These are phyloP conservation scores for Sarocladium kiliense DNA, from an alignment of 2,329 filamentous ascomycete species.

Conservation along the genomic window DNA sequence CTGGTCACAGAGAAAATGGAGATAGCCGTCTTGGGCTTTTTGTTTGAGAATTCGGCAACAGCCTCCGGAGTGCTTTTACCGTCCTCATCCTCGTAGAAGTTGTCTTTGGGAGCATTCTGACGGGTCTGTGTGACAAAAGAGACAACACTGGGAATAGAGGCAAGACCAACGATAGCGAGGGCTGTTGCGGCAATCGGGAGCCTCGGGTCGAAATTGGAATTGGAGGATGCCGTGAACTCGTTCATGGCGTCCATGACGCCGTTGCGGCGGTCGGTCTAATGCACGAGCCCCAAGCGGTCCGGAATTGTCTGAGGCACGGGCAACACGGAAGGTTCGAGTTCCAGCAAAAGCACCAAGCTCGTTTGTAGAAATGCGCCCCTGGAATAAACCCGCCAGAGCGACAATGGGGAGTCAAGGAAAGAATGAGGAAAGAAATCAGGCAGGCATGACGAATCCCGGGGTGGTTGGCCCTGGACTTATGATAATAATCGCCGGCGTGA, in stretches of 20 bases:
- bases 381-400: background rate
- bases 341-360: no score
- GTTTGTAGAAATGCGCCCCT: no score
- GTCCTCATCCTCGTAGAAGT: constrained; percentile 63
- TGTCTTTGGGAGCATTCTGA: constrained; percentile 31
- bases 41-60: constrained; percentile 56
- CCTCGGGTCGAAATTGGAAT: constrained; percentile 9
- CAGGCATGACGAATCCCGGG: background rate
- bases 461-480: background rate
- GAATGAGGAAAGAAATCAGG: background rate
- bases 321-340: background rate
- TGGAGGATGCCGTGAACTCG: background rate
- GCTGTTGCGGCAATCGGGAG: constrained; percentile 25
- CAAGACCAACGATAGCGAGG: constrained; percentile 28
- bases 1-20: constrained; percentile 50
- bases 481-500: background rate
- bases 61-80: constrained; percentile 63
- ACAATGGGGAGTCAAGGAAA: background rate
- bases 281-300: background rate
- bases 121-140: constrained; percentile 29
- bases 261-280: background rate
- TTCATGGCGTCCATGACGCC: constrained; percentile 12
- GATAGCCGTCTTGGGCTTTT: constrained; percentile 49
- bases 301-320: background rate
- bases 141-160: constrained; percentile 31